Conservation (phyloP, 257 asterid genomes). For the Cynanchum wilfordii region DNA sequence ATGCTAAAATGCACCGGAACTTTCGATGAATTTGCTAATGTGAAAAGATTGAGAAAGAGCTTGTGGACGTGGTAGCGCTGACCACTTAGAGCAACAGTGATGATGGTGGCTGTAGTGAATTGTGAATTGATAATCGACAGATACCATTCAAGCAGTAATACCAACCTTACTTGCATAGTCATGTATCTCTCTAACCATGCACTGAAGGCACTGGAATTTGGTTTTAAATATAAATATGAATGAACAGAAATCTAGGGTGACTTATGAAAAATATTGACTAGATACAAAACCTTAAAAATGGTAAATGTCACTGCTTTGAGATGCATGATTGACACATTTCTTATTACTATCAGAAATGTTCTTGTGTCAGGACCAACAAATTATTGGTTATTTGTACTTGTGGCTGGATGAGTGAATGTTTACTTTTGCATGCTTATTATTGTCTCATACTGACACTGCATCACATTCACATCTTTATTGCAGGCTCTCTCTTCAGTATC, state of each 20-base stretch:
- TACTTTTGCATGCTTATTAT: not conserved
- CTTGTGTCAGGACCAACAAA: not conserved
- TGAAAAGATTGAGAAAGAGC: not conserved
- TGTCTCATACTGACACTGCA: conserved; percentile 2
- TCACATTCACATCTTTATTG: conserved; percentile 4
- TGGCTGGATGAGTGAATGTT: not conserved
- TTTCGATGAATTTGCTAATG: not conserved
- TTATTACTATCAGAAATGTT: not conserved
- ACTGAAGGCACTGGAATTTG: not conserved
- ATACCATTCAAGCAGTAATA: too few species aligned
- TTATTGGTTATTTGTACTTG: not conserved
- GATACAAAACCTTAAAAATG: not conserved
- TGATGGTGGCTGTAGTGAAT: not conserved
- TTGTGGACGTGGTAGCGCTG: too few species aligned
- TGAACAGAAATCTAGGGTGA: not conserved
- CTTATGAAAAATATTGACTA: not conserved
- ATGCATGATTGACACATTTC: not conserved
- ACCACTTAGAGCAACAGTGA: not conserved
- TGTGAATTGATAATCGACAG: not conserved
- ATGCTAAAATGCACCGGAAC: not conserved
- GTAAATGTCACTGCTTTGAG: not conserved
- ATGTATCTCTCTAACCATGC: not conserved
- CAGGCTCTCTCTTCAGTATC: conserved; percentile 90
- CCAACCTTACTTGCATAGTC: not conserved
- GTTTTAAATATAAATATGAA: not conserved